A percentile compares a stretch with the other conserved stretches of the same genome.
Evolutionary conservation across 2,329 filamentous ascomycete genomes (phyloP).

Genomic region (Ophiostoma fasciatum): DNA sequence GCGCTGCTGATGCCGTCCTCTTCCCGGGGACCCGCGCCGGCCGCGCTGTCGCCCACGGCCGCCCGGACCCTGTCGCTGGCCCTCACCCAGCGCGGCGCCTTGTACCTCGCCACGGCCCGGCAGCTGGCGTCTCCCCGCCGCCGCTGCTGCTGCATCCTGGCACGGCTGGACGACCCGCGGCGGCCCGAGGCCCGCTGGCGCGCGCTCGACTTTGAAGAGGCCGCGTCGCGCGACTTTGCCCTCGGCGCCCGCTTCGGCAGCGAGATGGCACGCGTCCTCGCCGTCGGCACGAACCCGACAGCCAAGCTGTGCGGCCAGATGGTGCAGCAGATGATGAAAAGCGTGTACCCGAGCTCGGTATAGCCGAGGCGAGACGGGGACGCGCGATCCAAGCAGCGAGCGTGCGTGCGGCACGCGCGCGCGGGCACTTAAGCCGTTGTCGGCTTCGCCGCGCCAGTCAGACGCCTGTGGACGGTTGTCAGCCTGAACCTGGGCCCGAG

Average conservation of each 20-base stretch:
- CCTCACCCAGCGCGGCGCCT: slow-evolving; percentile 55
- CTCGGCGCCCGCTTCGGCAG: slow-evolving; percentile 50
- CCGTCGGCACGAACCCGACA: slow-evolving; percentile 51
- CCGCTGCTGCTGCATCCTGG: not conserved
- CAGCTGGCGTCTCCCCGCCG: slow-evolving; percentile 3
- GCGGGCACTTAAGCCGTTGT: slow-evolving; percentile 2
- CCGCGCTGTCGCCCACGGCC: slow-evolving; percentile 46
- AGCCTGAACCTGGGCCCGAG: too few species aligned
- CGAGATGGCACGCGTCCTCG: slow-evolving; percentile 47
- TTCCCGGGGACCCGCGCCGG: slow-evolving; percentile 32
- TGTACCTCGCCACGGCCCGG: slow-evolving; percentile 47
- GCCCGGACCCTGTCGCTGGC: slow-evolving; percentile 53
- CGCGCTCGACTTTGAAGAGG: slow-evolving; percentile 43
- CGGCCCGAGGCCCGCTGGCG: slow-evolving; percentile 32
- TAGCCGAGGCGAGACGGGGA: not conserved
- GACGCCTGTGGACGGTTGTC: slow-evolving; percentile 7
- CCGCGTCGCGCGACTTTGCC: slow-evolving; percentile 48
- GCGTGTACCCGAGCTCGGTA: slow-evolving; percentile 38
- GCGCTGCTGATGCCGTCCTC: slow-evolving; percentile 38
- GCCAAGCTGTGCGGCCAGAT: slow-evolving; percentile 57
- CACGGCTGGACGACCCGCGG: too few species aligned
- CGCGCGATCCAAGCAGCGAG: not conserved
- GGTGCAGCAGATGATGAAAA: slow-evolving; percentile 54
- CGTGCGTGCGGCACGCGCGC: too few species aligned
- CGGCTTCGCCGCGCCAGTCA: slow-evolving; percentile 1